Evolutionary conservation across 495 filamentous ascomycete species (phyloP).

Genomic region (Tuber calosporum): DNA sequence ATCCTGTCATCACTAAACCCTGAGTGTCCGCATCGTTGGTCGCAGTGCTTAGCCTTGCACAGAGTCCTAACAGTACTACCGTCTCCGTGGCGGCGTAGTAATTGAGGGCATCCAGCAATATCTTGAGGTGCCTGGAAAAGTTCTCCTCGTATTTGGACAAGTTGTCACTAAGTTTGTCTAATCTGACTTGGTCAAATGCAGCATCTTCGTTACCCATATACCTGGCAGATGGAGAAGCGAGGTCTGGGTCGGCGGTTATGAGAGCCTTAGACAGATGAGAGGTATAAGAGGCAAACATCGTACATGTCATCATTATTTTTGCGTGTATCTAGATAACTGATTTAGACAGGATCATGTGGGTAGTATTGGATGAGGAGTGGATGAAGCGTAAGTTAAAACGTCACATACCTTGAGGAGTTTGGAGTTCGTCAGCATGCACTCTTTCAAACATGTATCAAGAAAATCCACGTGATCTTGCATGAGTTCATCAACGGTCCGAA

Average conservation of each 20-base stretch:
- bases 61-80: constrained; percentile 81
- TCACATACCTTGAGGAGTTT: constrained; percentile 74
- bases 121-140: constrained; percentile 82
- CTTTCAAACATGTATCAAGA: constrained; percentile 92
- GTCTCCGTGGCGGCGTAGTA: constrained; percentile 97
- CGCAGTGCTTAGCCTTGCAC: constrained; percentile 66
- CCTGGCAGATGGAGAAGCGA: constrained; percentile 46
- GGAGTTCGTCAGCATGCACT: constrained; percentile 96
- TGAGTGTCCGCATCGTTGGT: constrained; percentile 59
- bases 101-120: constrained; percentile 85
- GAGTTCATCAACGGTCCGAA: constrained; percentile 87
- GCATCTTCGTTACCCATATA: constrained; percentile 42
- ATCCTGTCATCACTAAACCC: constrained; percentile 43
- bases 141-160: constrained; percentile 84
- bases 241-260: constrained; percentile 65
- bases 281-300: constrained; percentile 82
- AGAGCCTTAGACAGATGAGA: constrained; percentile 70
- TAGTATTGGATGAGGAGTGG: constrained; percentile 11
- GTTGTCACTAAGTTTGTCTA: constrained; percentile 74
- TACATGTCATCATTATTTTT: constrained; percentile 87
- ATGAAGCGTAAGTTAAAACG: background rate
- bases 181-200: constrained; percentile 54
- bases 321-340: constrained; percentile 67
- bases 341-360: constrained; percentile 31
- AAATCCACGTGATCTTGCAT: constrained; percentile 99